These are phyloP conservation scores for Pulveroboletus sp. DNA, from an alignment of 768 basidiomycete species.

Conservation along the genomic window DNA sequence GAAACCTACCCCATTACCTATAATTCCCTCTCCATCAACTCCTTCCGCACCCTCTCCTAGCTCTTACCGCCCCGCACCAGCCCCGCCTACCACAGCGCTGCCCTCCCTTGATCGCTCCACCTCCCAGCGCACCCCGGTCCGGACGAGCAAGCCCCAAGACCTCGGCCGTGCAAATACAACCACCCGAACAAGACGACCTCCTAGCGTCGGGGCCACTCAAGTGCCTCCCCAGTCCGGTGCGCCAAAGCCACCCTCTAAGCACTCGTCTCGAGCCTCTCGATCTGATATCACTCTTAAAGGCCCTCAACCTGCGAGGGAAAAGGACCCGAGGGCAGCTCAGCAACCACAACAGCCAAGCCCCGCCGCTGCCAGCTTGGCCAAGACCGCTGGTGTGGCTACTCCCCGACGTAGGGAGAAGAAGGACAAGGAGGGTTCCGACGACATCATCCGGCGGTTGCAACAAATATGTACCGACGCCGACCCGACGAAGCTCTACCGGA, in stretches of 20 bases:
- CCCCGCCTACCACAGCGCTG: constrained; percentile 59
- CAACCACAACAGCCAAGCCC: constrained; percentile 52
- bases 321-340: constrained; percentile 31
- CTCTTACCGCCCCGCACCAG: constrained; percentile 68
- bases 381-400: constrained; percentile 68
- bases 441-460: constrained; percentile 86
- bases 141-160: constrained; percentile 39
- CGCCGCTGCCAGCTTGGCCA: constrained; percentile 61
- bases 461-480: constrained; percentile 97
- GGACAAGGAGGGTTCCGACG: constrained; percentile 74
- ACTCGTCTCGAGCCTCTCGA: constrained; percentile 54
- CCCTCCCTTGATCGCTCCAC: constrained; percentile 82
- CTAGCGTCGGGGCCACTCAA: constrained; percentile 31
- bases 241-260: constrained; percentile 38
- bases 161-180: constrained; percentile 68
- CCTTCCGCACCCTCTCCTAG: constrained; percentile 38
- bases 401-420: constrained; percentile 86
- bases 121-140: constrained; percentile 71
- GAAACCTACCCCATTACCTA: constrained; percentile 30
- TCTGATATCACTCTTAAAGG: constrained; percentile 53
- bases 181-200: constrained; percentile 56
- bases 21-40: constrained; percentile 25
- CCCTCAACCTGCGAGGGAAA: constrained; percentile 30
- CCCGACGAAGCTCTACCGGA: constrained; percentile 89
- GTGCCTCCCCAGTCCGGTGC: constrained; percentile 30